Evolutionary conservation across 192 early-diverging fungal species (phyloP), one percentile per base, ranked within the genome.

Genomic region (Entomortierella beljakovae): DNA sequence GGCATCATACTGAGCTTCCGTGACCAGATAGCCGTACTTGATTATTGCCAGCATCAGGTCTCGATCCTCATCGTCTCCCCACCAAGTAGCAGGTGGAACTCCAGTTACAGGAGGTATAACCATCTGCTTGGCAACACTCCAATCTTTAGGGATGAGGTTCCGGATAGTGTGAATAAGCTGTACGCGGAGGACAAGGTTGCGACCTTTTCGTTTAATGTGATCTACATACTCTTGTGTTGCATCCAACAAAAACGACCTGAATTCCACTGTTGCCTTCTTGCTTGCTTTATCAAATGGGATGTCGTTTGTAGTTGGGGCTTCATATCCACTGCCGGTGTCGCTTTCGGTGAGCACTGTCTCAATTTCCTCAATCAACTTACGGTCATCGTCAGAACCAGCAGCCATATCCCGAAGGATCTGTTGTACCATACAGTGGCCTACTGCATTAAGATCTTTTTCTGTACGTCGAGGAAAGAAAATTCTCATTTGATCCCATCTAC

Each of bases 51-150:
- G 80, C 61, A 96, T 67, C 50, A 96, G 56, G 73, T 95, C 92
- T 10, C 90, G 87, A 61, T 96, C 94, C 79, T 95, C 88, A 35
- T 88, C 70, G 11, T 86, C 96, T 33, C 92, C 92, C 94, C 94
- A 96, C 90, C 90, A 90, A 6, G 76, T 50, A 1, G 80, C 82
- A 23, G 89, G 88, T 26, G 85, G 88, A 10, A 61, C 56, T 11
- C 82, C 83, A 29, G 86, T 82, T 6, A 95, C 84, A 22, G 83
- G 79, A 2, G 94, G 94, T 64, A 95, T 88, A 10, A 62, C 64
- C 57, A 90, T 85, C 20, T 70, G 32, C 82, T 87, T 87, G 67
- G 89, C 88, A 23, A 83, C 79, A 31, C 83, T 81, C 84, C 84
- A 89, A 49, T 89, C 82, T 5, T 61, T 83, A 22, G 93, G 93